Evolutionary conservation across 352 stramenopile genomes (phyloP), one percentile per base, ranked within the genome.

Genomic region (Phytophthora kernoviae): DNA sequence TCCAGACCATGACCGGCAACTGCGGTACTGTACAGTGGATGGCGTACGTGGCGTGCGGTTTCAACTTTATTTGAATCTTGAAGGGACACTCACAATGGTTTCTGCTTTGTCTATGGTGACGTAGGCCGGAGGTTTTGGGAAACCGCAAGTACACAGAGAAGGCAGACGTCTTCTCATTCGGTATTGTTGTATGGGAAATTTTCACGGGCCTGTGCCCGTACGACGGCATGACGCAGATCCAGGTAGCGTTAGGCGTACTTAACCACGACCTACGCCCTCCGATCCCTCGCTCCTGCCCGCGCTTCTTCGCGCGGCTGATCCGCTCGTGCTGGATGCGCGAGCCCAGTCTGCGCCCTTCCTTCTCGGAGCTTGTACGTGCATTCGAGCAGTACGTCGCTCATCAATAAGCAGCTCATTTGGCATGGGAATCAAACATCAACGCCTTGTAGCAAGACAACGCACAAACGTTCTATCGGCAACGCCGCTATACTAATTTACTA

Each of bases 131-230:
- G 43, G 90, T 97, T 37, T 73, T 98, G 27, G 89, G 90, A 47
- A 96, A 91, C 58, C 74, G 89, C 52, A 93, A 94, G 61, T 98
- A 97, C 77, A 97, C 90, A 17, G 91, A 97, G 59, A 97, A 97
- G 61, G 91, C 90, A 2, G 91, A 98, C 58, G 91, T 98, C 45
- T 98, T 94, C 59, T 96, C 87, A 40, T 97, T 98, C 63, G 91
- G 79, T 33, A 97, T 98, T 40, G 94, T 98, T 20, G 77, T 98
- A 51, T 98, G 92, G 92, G 91, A 98, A 61, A 96, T 97, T 44
- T 96, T 96, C 66, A 91, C 89, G 26, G 74, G 85, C n/a, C 69
- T 76, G 32, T 96, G 92, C 49, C 93, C 93, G 27, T 97, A 97
- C 59, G 86, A 96, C 42, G 87, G 85, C 41, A 94, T 97, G 88